Evolutionary conservation across 768 basidiomycete genomes (phyloP), one percentile per base, ranked within the genome.

Genomic region (Lactarius indigo): DNA sequence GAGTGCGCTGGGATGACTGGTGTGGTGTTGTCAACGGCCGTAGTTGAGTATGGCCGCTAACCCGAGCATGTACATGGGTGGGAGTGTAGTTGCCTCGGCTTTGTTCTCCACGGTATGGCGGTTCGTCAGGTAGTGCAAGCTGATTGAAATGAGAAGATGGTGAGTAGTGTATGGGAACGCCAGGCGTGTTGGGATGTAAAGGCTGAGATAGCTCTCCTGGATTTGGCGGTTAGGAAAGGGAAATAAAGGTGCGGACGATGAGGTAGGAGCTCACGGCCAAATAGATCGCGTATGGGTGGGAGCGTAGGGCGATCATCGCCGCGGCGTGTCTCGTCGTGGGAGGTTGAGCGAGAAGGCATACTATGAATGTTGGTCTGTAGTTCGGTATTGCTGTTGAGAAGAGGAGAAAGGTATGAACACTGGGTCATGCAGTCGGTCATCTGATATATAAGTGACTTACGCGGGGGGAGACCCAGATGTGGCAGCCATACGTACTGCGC

Each of bases 201-300:
- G 68, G 68, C 52, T 70, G 70, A 18, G 70, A 61, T 30, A 71
- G 41, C 65, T 71, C 70, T 41, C 57, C 70, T 71, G 41, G 15
- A 8, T 9, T 47, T 33, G 5, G 56, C 17, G 18, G 41, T 68
- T n/a, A 44, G 39, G 5, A 31, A 37, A 17, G 57, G 15, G 50
- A 35, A 6, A 28, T 33, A 12, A 10, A 9, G 12, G 12, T 37
- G 41, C 23, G 30, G 39, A 65, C 12, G 50, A 26, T 13, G 23
- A 31, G 26, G 60, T 23, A 28, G 26, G 28, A 28, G 59, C 70
- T 57, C 37, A 71, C 70, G 64, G 2, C 70, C 64, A 54, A 71
- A 71, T 12, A 71, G 59, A 42, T 71, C 65, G 33, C 69, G 68
- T 31, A 71, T 71, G 8, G 68, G 68, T 20, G 70, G 70, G n/a